These are phyloP conservation scores for Cylindrodendrum hubeiense DNA, from an alignment of 2,329 filamentous ascomycete genomes.

Conservation along the genomic window DNA sequence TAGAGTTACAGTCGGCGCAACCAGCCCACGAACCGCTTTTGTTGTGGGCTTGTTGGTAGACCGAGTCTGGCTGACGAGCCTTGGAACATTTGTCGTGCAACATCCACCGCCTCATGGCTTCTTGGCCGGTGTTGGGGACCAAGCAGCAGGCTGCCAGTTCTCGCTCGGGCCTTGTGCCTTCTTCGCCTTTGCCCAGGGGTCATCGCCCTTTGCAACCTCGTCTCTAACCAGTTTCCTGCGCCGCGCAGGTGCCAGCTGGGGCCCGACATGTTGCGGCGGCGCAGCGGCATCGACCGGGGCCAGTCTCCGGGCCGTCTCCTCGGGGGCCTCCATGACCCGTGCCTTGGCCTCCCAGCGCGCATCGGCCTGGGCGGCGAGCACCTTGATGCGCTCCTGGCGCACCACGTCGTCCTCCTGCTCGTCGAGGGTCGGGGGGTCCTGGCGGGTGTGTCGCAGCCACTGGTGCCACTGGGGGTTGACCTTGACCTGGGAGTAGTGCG, in stretches of 20 bases:
- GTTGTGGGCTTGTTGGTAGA: background rate
- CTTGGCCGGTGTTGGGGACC: constrained; percentile 63
- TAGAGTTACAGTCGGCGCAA: constrained; percentile 22
- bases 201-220: constrained; percentile 43
- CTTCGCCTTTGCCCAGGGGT: constrained; percentile 70
- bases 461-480: constrained; percentile 76
- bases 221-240: constrained; percentile 17
- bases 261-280: constrained; percentile 13
- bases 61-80: background rate
- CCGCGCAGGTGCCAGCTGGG: constrained; percentile 13
- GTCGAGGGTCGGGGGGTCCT: constrained; percentile 64
- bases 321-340: constrained; percentile 57
- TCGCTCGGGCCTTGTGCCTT: constrained; percentile 65
- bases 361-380: constrained; percentile 71
- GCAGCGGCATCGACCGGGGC: constrained; percentile 21
- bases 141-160: constrained; percentile 75
- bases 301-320: constrained; percentile 35
- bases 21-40: background rate
- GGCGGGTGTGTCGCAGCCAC: constrained; percentile 73
- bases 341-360: constrained; percentile 73
- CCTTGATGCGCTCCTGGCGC: constrained; percentile 65
- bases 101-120: constrained; percentile 40
- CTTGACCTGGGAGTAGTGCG: constrained; percentile 66
- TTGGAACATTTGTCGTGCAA: background rate
- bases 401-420: constrained; percentile 68